Base-by-base conservation (phyloP, 2,329 filamentous ascomycete genomes). In the Atkinsonella hypoxylon region DNA sequence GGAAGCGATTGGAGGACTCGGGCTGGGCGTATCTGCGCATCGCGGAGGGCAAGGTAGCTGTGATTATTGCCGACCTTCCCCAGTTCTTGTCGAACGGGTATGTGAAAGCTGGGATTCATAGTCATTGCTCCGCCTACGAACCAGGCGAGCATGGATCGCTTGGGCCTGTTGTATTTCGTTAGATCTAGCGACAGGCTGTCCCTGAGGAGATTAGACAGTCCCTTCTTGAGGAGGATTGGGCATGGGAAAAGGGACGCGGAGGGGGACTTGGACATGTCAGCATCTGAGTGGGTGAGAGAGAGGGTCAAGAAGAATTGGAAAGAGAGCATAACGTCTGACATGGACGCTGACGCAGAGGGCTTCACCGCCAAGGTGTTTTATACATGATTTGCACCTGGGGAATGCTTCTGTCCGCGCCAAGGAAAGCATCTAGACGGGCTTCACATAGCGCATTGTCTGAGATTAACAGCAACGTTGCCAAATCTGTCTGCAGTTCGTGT, bases 1-100 rank as follows among this genome's bases (percentile, higher is more conserved):
- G 80, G 20, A 47, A 17, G 44, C 44, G 30, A 26, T 22, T 30
- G 4, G 22, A 31, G n/a, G 51, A 38, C 12, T 12, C 39, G 26
- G 45, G n/a, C 8, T 47, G 49, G 49, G 39, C 43, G 49, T 44
- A 51, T 32, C 30, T 47, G 39, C 40, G 50, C n/a, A n/a, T 51
- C 13, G 40, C 50, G 2, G 41, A 45, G 40, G 50, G 41, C 41
- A 48, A 48, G n/a, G 50, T 51, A 6, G 50, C 50, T 22, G 50
- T 51, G n/a, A 51, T 45, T 12, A 30, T 51, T 13, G 50, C 11
- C 6, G 50, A 51, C 10, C 48, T 51, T 1, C 45, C 41, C 6
- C 39, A 48, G 45, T 51, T 47, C 32, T 26, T 51, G 32, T 44
- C 49, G 8, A 47, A 51, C 30, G 49, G 49, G 8, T 51, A 38